Evolutionary conservation across 176 grass and related monocot genomes (phyloP).

Genomic region (Lolium multiflorum): DNA sequence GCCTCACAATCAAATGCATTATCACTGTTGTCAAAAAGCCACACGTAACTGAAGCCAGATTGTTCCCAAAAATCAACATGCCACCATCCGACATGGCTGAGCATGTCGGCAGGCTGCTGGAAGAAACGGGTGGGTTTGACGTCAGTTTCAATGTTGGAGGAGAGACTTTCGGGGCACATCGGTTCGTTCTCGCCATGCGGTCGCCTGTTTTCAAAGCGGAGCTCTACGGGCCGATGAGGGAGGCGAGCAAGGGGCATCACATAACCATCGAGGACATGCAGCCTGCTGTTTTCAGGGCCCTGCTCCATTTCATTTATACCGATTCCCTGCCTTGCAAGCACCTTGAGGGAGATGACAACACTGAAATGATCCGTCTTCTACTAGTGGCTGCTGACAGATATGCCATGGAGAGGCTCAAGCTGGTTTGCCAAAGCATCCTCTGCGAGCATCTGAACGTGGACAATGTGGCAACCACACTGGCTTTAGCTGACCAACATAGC

Average conservation of each 20-base stretch:
- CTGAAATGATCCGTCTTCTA: neutral
- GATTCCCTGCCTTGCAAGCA: neutral
- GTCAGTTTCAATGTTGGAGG: neutral
- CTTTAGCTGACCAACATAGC: constrained; percentile 12
- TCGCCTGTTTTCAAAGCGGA: neutral
- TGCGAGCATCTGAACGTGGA: neutral
- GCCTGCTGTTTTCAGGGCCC: neutral
- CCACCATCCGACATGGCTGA: neutral
- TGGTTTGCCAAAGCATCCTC: constrained; percentile 8
- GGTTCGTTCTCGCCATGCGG: neutral
- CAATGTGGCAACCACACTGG: constrained; percentile 2
- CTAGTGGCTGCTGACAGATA: neutral
- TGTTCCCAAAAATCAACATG: neutral
- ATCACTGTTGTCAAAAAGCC: neutral
- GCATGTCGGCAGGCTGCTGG: neutral
- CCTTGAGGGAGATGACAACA: neutral
- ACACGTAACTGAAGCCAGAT: neutral
- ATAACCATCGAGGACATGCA: neutral
- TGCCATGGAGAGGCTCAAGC: constrained; percentile 6
- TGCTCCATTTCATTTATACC: neutral
- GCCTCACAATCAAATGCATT: neutral
- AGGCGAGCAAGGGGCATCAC: neutral
- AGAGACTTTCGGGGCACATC: neutral
- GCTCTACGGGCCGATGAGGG: neutral
- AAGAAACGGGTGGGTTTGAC: neutral